Percentiles rank a stretch among this genome's conserved stretches.
phyloP scores from a whole-genome alignment of 768 basidiomycete species.

The Lactarius psammicola region DNA sequence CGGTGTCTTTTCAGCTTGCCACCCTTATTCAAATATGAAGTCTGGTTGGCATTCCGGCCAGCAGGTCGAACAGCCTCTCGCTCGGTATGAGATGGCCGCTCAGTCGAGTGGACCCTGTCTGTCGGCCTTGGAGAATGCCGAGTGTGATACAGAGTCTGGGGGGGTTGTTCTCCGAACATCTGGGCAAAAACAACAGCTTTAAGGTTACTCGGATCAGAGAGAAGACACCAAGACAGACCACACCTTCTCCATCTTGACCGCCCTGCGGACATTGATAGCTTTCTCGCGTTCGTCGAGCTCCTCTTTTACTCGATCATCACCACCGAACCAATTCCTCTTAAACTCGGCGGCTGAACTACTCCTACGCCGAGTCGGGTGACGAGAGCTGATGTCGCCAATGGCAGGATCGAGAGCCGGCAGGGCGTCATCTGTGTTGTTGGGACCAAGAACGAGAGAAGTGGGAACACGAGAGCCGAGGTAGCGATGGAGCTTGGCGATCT shows the following conservation, averaged over 20 bases:
- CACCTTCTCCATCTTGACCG: conserved; percentile 91
- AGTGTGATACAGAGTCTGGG: conserved; percentile 75
- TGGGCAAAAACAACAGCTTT: conserved; percentile 34
- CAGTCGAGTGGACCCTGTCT: conserved; percentile 20
- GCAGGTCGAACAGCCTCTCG: conserved; percentile 22
- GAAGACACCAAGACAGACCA: conserved; percentile 34
- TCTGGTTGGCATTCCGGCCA: conserved; percentile 47
- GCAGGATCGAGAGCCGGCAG: conserved; percentile 34
- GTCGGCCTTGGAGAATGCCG: conserved; percentile 44
- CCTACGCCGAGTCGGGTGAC: conserved; percentile 45
- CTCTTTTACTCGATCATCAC: conserved; percentile 62
- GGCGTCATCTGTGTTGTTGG: conserved; percentile 37
- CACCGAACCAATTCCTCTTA: conserved; percentile 50
- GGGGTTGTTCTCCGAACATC: conserved; percentile 82
- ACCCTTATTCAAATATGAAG: conserved; percentile 44
- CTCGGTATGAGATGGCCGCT: conserved; percentile 7
- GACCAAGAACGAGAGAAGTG: conserved; percentile 59
- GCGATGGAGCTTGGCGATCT: conserved; percentile 78
- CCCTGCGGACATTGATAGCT: conserved; percentile 74
- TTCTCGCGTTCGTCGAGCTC: conserved; percentile 73
- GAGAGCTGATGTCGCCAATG: conserved; percentile 27
- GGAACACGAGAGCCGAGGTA: conserved; percentile 84
- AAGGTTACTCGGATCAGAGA: not conserved
- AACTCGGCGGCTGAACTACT: conserved; percentile 54
- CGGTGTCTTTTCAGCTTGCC: conserved; percentile 41